Evolutionary conservation across 495 filamentous ascomycete genomes (phyloP).

Genomic region (Entonaema liquescens): DNA sequence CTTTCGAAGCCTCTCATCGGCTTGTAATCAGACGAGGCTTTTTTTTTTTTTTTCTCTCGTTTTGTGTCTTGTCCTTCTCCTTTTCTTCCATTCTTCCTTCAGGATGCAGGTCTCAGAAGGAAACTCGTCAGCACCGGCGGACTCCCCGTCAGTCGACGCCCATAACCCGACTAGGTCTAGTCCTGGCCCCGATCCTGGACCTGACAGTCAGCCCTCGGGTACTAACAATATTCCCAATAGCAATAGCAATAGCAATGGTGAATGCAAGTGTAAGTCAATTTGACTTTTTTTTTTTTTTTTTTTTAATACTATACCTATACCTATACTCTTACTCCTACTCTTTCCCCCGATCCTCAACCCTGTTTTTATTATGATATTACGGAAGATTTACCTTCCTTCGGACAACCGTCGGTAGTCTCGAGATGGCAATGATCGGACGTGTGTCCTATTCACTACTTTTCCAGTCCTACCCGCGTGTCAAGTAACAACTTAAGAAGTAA

Average conservation of each 20-base stretch:
- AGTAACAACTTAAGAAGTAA: slow-evolving; percentile 1
- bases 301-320: slow-evolving; percentile 1
- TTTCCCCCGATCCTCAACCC: not conserved
- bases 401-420: slow-evolving; percentile 5
- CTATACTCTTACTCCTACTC: no score
- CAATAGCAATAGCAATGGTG: slow-evolving; percentile 23
- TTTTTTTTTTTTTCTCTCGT: slow-evolving; percentile 9
- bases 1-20: slow-evolving; percentile 11
- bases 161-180: slow-evolving; percentile 10
- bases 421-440: slow-evolving; percentile 22
- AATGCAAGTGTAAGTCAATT: slow-evolving; percentile 30
- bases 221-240: no score
- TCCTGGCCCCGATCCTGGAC: slow-evolving; percentile 1
- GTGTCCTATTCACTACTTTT: slow-evolving; percentile 11
- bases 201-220: slow-evolving; percentile 23
- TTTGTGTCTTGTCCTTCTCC: slow-evolving; percentile 1
- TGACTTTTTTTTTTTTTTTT: slow-evolving; percentile 10
- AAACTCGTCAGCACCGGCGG: slow-evolving; percentile 30
- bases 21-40: slow-evolving; percentile 27
- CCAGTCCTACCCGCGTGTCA: slow-evolving; percentile 8
- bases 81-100: slow-evolving; percentile 16
- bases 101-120: slow-evolving; percentile 37
- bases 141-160: slow-evolving; percentile 16
- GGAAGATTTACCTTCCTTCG: slow-evolving; percentile 10
- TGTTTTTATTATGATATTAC: slow-evolving; percentile 12